These are phyloP conservation scores for Colletotrichum tanaceti DNA, from an alignment of 2,329 filamentous ascomycete species.

Conservation along the genomic window DNA sequence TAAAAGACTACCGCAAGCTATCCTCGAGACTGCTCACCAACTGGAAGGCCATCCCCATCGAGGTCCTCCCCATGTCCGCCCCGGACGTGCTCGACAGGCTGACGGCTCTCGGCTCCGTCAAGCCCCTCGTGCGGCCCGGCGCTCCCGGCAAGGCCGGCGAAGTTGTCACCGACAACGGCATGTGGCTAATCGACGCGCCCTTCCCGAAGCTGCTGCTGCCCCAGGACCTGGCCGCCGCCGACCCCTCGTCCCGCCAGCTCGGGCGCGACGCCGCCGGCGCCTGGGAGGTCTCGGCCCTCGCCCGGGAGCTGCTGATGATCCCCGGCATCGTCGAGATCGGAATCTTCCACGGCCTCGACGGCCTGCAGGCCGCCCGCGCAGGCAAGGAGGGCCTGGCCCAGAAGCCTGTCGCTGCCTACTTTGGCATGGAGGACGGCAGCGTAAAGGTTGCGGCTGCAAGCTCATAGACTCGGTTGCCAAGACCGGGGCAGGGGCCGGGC, in stretches of 20 bases:
- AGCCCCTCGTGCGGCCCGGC: conserved; percentile 78
- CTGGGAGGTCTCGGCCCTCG: conserved; percentile 84
- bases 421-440: conserved; percentile 84
- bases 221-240: conserved; percentile 56
- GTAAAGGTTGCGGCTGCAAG: conserved; percentile 61
- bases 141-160: conserved; percentile 83
- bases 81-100: conserved; percentile 81
- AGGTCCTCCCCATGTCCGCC: conserved; percentile 88
- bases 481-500: background rate
- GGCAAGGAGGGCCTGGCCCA: conserved; percentile 77
- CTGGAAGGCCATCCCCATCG: conserved; percentile 92
- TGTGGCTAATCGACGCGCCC: conserved; percentile 91
- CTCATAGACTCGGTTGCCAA: conserved; percentile 7
- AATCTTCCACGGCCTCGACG: conserved; percentile 86
- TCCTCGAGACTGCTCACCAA: conserved; percentile 77
- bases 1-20: conserved; percentile 86
- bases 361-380: conserved; percentile 68
- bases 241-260: conserved; percentile 35
- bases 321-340: conserved; percentile 93
- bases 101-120: conserved; percentile 75
- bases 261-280: conserved; percentile 64
- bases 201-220: conserved; percentile 79
- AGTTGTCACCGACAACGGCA: conserved; percentile 69
- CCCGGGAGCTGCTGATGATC: conserved; percentile 80
- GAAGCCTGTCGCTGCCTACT: conserved; percentile 94